phyloP scores from a whole-genome alignment of 2,329 filamentous ascomycete species.

The Xylaria sp. region DNA sequence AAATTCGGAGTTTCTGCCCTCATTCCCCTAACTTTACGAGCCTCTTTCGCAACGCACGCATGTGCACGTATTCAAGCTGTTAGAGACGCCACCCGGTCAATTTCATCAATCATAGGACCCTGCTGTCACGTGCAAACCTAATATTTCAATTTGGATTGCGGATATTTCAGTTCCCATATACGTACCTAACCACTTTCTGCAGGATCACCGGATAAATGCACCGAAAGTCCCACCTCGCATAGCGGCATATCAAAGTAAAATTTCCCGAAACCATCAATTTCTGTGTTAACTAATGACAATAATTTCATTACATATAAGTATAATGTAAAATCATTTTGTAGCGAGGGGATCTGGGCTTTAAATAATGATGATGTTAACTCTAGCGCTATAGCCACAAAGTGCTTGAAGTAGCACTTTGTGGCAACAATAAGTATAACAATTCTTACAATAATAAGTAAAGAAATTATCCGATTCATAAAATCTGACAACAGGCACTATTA shows the following conservation, averaged over 20 bases:
- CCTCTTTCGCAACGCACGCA: background rate
- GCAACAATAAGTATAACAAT: too few species aligned
- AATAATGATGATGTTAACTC: too few species aligned
- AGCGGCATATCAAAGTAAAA: too few species aligned
- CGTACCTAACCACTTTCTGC: slow-evolving; percentile 4
- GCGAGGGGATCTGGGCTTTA: too few species aligned
- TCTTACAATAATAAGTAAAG: too few species aligned
- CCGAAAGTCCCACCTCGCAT: slow-evolving; percentile 1
- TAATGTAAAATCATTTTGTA: too few species aligned
- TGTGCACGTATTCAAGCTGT: background rate
- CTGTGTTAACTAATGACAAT: too few species aligned
- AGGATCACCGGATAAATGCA: slow-evolving; percentile 24
- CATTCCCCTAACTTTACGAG: slow-evolving; percentile 4
- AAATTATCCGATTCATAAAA: too few species aligned
- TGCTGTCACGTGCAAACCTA: background rate
- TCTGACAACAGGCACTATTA: too few species aligned
- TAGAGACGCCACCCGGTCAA: background rate
- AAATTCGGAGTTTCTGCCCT: slow-evolving; percentile 27
- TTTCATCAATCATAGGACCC: background rate
- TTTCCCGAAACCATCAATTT: background rate
- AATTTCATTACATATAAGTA: too few species aligned
- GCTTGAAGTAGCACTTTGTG: too few species aligned
- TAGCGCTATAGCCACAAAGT: too few species aligned
- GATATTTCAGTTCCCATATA: background rate
- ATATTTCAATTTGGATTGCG: background rate